Evolutionary conservation across 352 stramenopile species (phyloP).

Genomic region (Pythium vanterpoolii): DNA sequence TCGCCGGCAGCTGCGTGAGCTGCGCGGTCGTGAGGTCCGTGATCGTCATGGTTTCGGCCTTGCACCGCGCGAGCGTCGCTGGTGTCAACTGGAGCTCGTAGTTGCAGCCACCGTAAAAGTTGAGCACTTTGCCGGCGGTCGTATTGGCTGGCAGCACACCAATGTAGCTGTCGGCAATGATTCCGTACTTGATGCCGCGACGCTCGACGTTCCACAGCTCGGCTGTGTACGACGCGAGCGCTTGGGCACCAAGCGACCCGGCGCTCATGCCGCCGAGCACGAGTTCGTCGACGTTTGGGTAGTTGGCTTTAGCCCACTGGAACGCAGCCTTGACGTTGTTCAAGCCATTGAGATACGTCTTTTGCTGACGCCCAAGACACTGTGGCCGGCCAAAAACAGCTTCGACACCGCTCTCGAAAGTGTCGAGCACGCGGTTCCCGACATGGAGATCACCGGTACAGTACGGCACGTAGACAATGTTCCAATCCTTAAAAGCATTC

Average conservation of each 20-base stretch:
- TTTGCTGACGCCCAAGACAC: conserved; percentile 45
- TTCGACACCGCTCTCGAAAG: conserved; percentile 34
- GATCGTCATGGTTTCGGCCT: conserved; percentile 21
- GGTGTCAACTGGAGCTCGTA: conserved; percentile 32
- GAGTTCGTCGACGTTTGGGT: conserved; percentile 18
- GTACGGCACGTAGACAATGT: conserved; percentile 66
- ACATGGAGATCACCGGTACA: conserved; percentile 69
- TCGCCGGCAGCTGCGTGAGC: conserved; percentile 37
- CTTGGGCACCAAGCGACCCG: conserved; percentile 45
- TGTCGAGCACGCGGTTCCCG: conserved; percentile 30
- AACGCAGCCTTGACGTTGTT: conserved; percentile 17
- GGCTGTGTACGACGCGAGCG: conserved; percentile 37
- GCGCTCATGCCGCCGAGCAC: conserved; percentile 25
- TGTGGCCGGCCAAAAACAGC: conserved; percentile 32
- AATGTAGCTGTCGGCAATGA: conserved; percentile 61
- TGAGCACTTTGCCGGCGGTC: conserved; percentile 42
- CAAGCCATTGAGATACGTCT: conserved; percentile 19
- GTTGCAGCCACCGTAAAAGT: conserved; percentile 53
- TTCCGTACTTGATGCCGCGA: conserved; percentile 38
- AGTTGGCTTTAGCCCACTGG: conserved; percentile 22
- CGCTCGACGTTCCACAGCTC: conserved; percentile 46
- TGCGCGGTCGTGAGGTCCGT: conserved; percentile 40
- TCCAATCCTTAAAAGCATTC: conserved; percentile 69
- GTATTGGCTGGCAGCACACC: conserved; percentile 46
- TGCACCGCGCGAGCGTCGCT: conserved; percentile 17